Percentiles rank a stretch among this genome's conserved stretches.
phyloP scores from a whole-genome alignment of 176 grass and related monocot species.

The Ensete ventricosum region DNA sequence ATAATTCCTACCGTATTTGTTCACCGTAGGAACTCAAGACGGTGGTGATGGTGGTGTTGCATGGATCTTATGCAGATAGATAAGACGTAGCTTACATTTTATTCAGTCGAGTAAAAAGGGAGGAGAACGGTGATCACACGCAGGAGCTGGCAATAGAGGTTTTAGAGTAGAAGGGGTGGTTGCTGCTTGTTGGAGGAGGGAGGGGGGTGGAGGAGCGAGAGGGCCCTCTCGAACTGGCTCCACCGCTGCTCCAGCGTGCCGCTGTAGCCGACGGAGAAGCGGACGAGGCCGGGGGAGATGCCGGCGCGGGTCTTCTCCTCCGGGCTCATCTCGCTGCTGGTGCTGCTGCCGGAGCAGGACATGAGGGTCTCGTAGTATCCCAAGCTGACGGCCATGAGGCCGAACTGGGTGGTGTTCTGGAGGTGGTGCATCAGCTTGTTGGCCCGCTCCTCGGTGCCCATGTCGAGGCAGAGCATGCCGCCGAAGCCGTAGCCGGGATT shows the following conservation, averaged over 20 bases:
- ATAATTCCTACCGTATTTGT: too few relatives aligned
- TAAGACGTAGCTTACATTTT: too few relatives aligned
- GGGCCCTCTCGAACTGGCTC: constrained; percentile 75
- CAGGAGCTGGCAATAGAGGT: not conserved
- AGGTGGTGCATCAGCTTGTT: constrained; percentile 92
- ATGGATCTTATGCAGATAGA: too few relatives aligned
- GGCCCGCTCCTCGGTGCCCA: constrained; percentile 84
- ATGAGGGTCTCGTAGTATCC: constrained; percentile 96
- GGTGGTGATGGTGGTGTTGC: too few relatives aligned
- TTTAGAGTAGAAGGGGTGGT: not conserved
- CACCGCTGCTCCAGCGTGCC: constrained; percentile 87
- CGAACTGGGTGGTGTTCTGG: constrained; percentile 94
- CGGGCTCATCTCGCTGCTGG: constrained; percentile 86
- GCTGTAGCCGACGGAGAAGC: constrained; percentile 85
- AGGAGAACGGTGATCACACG: too few relatives aligned
- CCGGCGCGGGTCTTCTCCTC: constrained; percentile 56
- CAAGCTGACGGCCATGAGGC: constrained; percentile 94
- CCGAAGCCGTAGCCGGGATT: constrained; percentile 74
- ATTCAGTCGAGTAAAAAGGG: too few relatives aligned
- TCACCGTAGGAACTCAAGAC: too few relatives aligned
- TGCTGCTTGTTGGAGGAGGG: not conserved
- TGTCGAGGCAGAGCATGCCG: constrained; percentile 92
- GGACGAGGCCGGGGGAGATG: constrained; percentile 70
- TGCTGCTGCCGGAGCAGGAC: constrained; percentile 89
- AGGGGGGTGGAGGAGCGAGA: constrained; percentile 47